Conservation (phyloP, 768 basidiomycete species). For the Suillus brevipes region DNA sequence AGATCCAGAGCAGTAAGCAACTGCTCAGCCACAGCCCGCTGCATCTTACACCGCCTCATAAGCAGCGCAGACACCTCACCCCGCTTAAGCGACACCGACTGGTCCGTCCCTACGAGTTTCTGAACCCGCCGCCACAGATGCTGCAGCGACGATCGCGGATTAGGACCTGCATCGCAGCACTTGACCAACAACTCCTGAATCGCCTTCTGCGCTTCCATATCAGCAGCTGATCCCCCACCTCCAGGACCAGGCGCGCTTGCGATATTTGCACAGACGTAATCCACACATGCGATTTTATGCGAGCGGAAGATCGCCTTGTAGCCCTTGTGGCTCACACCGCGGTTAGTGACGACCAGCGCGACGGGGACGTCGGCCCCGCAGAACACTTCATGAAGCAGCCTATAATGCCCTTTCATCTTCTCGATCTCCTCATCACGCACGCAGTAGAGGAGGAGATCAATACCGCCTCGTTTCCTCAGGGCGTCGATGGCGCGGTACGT, state of each 20-base stretch:
- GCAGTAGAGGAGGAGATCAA: constrained; percentile 42
- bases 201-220: neutral
- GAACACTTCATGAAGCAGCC: constrained; percentile 38
- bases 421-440: constrained; percentile 39
- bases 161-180: neutral
- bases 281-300: neutral
- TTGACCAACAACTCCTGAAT: neutral
- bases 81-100: neutral
- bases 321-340: constrained; percentile 18
- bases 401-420: constrained; percentile 33
- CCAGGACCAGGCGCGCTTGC: neutral
- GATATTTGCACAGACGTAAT: neutral
- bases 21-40: neutral
- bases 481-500: constrained; percentile 35
- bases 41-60: neutral
- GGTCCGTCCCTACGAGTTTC: neutral
- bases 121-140: neutral
- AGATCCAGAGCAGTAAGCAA: neutral
- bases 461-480: constrained; percentile 29
- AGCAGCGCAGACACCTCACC: neutral
- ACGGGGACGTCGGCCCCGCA: constrained; percentile 37
- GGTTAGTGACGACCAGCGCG: constrained; percentile 40
- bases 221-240: too few relatives aligned
- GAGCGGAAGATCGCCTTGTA: neutral
- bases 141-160: neutral